phyloP scores from a whole-genome alignment of 2,329 filamentous ascomycete species.

The Xenosphaeropsis pyriputrescens region DNA sequence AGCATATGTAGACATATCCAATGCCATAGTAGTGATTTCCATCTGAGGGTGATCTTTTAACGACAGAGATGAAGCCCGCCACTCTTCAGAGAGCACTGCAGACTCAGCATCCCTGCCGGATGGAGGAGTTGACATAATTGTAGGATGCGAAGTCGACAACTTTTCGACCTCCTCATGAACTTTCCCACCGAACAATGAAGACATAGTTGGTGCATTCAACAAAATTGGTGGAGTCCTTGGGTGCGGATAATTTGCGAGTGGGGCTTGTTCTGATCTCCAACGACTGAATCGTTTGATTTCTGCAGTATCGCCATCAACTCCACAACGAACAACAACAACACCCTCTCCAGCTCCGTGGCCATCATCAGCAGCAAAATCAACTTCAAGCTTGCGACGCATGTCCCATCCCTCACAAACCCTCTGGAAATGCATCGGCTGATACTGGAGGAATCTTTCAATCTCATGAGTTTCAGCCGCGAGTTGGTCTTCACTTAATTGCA shows the following conservation, averaged over 20 bases:
- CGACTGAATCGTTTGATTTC: slow-evolving; percentile 43
- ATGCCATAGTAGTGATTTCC: slow-evolving; percentile 52
- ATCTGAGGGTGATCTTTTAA: slow-evolving; percentile 43
- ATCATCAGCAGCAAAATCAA: slow-evolving; percentile 80
- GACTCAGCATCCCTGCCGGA: slow-evolving; percentile 10
- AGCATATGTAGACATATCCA: slow-evolving; percentile 65
- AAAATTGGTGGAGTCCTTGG: slow-evolving; percentile 15
- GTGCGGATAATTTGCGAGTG: slow-evolving; percentile 14
- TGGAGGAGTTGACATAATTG: slow-evolving; percentile 6
- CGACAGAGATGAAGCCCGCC: slow-evolving; percentile 45
- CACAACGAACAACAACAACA: slow-evolving; percentile 60
- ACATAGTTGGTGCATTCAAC: slow-evolving; percentile 9
- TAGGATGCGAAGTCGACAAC: slow-evolving; percentile 8
- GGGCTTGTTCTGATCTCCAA: slow-evolving; percentile 21
- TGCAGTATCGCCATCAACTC: slow-evolving; percentile 23
- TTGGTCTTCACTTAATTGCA: slow-evolving; percentile 57
- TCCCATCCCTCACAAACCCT: slow-evolving; percentile 77
- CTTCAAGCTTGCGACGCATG: slow-evolving; percentile 72
- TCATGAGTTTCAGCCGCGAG: slow-evolving; percentile 64
- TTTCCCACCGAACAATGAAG: slow-evolving; percentile 17
- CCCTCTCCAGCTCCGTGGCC: slow-evolving; percentile 62
- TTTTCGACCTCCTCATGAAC: slow-evolving; percentile 4
- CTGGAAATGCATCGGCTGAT: slow-evolving; percentile 65
- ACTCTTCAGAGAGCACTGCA: slow-evolving; percentile 38
- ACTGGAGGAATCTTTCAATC: slow-evolving; percentile 61